These are phyloP conservation scores for Monosporascus sp. DNA, from an alignment of 2,329 filamentous ascomycete genomes.

Conservation along the genomic window DNA sequence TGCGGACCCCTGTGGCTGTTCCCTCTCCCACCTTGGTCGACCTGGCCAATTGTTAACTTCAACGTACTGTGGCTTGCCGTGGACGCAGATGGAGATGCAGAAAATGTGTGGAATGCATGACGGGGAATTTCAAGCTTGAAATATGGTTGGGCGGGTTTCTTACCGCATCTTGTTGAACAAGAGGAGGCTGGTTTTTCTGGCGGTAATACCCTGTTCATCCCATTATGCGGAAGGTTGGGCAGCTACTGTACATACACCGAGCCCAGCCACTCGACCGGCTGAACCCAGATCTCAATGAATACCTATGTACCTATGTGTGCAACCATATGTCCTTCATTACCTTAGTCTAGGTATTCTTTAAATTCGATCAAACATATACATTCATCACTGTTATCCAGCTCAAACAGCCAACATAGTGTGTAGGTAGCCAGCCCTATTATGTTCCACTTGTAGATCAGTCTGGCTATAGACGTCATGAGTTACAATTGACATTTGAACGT, in stretches of 20 bases:
- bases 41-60: constrained; percentile 12
- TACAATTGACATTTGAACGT: too few species aligned
- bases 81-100: constrained; percentile 4
- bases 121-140: constrained; percentile 6
- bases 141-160: constrained; percentile 14
- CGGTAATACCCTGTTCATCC: neutral
- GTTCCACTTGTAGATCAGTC: too few species aligned
- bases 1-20: constrained; percentile 1
- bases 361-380: too few species aligned
- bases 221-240: constrained; percentile 9
- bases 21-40: constrained; percentile 5
- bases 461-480: too few species aligned
- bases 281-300: too few species aligned
- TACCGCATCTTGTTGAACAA: constrained; percentile 5
- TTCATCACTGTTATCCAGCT: too few species aligned
- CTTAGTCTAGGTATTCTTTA: too few species aligned
- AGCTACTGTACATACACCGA: constrained; percentile 1
- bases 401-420: too few species aligned
- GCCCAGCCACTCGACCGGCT: too few species aligned
- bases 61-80: constrained; percentile 6
- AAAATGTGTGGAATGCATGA: constrained; percentile 6
- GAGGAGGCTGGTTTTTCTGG: constrained; percentile 12
- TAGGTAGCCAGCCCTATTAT: too few species aligned
- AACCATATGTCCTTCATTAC: too few species aligned
- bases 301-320: too few species aligned